Base-by-base conservation (phyloP, 2,329 filamentous ascomycete genomes). In the Apiospora kogelbergensis region DNA sequence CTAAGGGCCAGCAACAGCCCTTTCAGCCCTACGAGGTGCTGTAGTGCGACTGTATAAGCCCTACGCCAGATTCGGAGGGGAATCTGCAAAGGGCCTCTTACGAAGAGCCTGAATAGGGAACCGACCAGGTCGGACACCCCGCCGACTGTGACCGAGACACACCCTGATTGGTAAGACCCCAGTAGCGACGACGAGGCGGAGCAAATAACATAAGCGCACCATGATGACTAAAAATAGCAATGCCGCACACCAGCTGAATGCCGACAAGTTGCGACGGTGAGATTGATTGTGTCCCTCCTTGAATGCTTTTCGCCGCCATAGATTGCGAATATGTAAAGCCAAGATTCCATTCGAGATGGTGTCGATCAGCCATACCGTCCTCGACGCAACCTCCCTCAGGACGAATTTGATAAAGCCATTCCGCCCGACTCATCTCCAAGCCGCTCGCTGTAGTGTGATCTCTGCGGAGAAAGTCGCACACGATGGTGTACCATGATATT, bases 401-500 rank as follows among this genome's bases (percentile, higher is more conserved):
- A 44, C 17, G 9, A 1, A 44, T 44, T 2, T 20, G 41, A 44
- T 11, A 20, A 6, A 44, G 13, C 17, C 5, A 33, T 24, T 4
- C 45, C 22, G 3, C 45, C 9, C 45, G n/a, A 46, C n/a, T 7
- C 24, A 15, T 20, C 15, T 24, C 26, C 24, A 20, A 30, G 48
- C 48, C 48, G 24, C 48, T 57, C 48, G 4, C 20, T 30, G 48
- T 5, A 57, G 48, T 30, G 48, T 57, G 24, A 57, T 57, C 48
- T 57, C 48, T 9, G 24, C 4, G 6, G 48, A 24, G 48, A 33
- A 57, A 57, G 5, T 15, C 13, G 48, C 15, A 20, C 57, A 57
- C 53, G 48, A 70, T 63, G 20, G 72, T 71, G 71, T 73, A 73
- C 67, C 70, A 72, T 1, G 72, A 73, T 26, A 72, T 73, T 60